phyloP scores from a whole-genome alignment of 192 early-diverging fungal genomes.

The Coemansia asiatica region DNA sequence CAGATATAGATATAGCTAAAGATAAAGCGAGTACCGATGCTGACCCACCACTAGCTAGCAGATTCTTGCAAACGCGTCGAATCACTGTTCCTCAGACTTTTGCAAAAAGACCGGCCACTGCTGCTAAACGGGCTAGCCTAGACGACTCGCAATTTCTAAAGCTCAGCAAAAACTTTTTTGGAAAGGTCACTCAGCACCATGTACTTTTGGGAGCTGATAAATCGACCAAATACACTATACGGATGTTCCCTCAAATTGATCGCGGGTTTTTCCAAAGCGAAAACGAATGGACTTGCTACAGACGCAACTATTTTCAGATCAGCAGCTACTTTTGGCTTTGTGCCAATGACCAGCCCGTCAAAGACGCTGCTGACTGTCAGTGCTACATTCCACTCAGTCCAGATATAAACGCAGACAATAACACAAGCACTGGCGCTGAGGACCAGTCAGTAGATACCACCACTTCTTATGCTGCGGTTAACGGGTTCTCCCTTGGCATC shows the following conservation, averaged over 20 bases:
- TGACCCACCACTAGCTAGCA: not conserved
- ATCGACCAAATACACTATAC: constrained; percentile 58
- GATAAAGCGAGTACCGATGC: not conserved
- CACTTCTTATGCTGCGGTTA: constrained; percentile 35
- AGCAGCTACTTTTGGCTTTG: constrained; percentile 41
- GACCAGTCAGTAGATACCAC: constrained; percentile 11
- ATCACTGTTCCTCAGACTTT: constrained; percentile 40
- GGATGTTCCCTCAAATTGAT: constrained; percentile 80
- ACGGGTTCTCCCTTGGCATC: constrained; percentile 74
- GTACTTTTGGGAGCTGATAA: constrained; percentile 68
- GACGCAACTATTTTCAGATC: constrained; percentile 93
- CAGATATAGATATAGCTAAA: not conserved
- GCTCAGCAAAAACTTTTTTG: constrained; percentile 64
- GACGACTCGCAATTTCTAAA: constrained; percentile 9
- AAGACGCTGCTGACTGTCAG: not conserved
- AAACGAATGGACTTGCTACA: constrained; percentile 91
- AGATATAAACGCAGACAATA: constrained; percentile 41
- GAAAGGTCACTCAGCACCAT: constrained; percentile 62
- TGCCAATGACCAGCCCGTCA: constrained; percentile 39
- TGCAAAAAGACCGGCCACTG: constrained; percentile 6
- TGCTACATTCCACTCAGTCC: not conserved
- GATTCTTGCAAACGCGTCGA: constrained; percentile 34
- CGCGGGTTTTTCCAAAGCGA: constrained; percentile 90
- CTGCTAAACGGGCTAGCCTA: constrained; percentile 21
- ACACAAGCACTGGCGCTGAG: constrained; percentile 20